phyloP scores from a whole-genome alignment of 140 eudicot species.

The Flaveria floridana region DNA sequence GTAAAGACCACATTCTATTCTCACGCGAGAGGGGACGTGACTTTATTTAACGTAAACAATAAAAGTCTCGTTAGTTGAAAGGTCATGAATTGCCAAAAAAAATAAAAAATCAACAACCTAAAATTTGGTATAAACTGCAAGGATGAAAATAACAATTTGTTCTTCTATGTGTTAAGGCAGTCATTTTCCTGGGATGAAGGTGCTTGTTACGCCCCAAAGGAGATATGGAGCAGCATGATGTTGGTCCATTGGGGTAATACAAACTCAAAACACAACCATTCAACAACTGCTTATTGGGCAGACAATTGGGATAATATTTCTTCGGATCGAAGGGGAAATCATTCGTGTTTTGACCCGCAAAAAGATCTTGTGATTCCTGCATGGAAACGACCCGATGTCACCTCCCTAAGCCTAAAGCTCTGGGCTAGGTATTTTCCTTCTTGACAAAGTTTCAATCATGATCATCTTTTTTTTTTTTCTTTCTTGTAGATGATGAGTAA shows the following conservation, averaged over 20 bases:
- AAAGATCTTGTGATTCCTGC: constrained; percentile 99
- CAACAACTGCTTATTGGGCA: constrained; percentile 96
- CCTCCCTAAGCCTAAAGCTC: constrained; percentile 53
- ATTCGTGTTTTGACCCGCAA: constrained; percentile 89
- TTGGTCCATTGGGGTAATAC: constrained; percentile 99
- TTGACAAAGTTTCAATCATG: not conserved
- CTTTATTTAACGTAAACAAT: too few relatives aligned
- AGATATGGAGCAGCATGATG: constrained; percentile 99
- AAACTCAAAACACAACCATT: constrained; percentile 78
- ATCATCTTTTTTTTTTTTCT: not conserved
- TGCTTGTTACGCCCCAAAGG: constrained; percentile 99
- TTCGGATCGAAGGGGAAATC: constrained; percentile 74
- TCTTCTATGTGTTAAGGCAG: constrained; percentile 47
- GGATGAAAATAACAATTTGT: too few relatives aligned
- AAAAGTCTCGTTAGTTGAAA: too few relatives aligned
- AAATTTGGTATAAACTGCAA: too few relatives aligned
- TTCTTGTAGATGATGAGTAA: too few relatives aligned
- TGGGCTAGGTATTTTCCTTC: constrained; percentile 63
- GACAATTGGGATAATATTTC: constrained; percentile 82
- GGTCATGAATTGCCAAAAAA: too few relatives aligned
- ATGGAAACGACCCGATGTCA: constrained; percentile 78
- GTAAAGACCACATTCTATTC: too few relatives aligned
- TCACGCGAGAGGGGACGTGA: too few relatives aligned
- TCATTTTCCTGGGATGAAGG: constrained; percentile 99
- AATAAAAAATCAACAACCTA: too few relatives aligned